Conservation (phyloP, 345 rosid species). For the Lenwebbia sp. region DNA sequence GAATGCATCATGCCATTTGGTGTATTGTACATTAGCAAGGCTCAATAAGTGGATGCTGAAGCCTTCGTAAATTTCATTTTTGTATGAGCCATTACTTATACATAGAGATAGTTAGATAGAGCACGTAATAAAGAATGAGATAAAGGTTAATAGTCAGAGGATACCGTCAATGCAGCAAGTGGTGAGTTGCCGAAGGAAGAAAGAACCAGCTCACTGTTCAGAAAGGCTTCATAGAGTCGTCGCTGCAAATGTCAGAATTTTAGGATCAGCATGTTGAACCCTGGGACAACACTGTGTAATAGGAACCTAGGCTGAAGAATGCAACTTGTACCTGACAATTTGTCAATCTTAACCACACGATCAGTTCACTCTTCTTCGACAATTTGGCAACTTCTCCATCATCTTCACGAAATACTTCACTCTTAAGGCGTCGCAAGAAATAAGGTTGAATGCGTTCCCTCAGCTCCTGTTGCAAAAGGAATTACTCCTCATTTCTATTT, state of each 20-base stretch:
- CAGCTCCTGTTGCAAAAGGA: conserved; percentile 42
- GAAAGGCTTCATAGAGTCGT: conserved; percentile 81
- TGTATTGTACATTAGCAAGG: background rate
- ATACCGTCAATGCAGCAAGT: conserved; percentile 95
- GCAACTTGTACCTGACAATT: conserved; percentile 60
- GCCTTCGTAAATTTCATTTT: background rate
- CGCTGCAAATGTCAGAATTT: conserved; percentile 32
- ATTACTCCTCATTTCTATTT: background rate
- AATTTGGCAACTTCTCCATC: conserved; percentile 43
- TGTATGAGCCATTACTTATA: background rate
- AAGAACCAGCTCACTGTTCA: conserved; percentile 82
- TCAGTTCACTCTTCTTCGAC: conserved; percentile 83
- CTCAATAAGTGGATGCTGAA: background rate
- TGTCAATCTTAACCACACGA: conserved; percentile 87
- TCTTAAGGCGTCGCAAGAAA: conserved; percentile 88
- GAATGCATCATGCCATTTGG: background rate
- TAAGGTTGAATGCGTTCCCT: conserved; percentile 88
- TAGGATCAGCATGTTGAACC: background rate
- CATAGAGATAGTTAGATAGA: background rate
- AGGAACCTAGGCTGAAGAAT: background rate
- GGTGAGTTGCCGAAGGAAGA: conserved; percentile 98
- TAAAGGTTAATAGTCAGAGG: background rate
- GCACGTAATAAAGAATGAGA: background rate
- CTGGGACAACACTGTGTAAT: background rate
- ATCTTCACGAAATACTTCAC: conserved; percentile 65